Conservation (phyloP, 1,139 yeast genomes). For the Sugiyamaella grinbergsii region DNA sequence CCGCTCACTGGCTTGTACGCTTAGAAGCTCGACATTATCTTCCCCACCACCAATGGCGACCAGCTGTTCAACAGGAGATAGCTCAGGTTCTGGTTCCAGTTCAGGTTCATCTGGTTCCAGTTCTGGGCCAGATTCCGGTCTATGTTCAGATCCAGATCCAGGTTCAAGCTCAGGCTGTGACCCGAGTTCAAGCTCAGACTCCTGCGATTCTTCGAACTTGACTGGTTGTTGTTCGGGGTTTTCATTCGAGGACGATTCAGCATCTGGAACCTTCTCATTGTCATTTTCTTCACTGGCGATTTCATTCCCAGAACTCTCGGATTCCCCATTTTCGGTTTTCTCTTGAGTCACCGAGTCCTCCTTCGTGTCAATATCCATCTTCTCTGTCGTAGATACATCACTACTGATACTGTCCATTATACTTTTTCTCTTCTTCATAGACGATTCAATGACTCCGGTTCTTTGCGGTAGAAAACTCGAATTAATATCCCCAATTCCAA, state of each 20-base stretch:
- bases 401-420: slow-evolving; percentile 27
- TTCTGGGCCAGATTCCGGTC: slow-evolving; percentile 18
- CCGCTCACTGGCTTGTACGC: slow-evolving; percentile 52
- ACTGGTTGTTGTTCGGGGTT: too few species aligned
- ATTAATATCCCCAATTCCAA: slow-evolving; percentile 96
- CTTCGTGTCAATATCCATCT: slow-evolving; percentile 16
- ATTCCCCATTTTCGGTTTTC: slow-evolving; percentile 3
- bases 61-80: slow-evolving; percentile 33
- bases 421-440: slow-evolving; percentile 19
- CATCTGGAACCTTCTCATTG: too few species aligned
- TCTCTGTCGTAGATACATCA: slow-evolving; percentile 33
- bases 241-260: too few species aligned
- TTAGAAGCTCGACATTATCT: slow-evolving; percentile 34
- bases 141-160: slow-evolving; percentile 22
- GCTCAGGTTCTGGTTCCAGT: slow-evolving; percentile 21
- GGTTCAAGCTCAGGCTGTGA: too few species aligned
- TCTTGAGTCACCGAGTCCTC: neutral
- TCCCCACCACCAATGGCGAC: slow-evolving; percentile 34
- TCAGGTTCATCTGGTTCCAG: slow-evolving; percentile 29
- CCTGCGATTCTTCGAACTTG: too few species aligned
- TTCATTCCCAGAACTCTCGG: slow-evolving; percentile 18
- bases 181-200: neutral
- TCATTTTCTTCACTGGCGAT: slow-evolving; percentile 16
- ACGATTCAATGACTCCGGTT: slow-evolving; percentile 14
- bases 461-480: slow-evolving; percentile 88